phyloP scores from a whole-genome alignment of 331 rosid genomes.

The Rosa hybrid region DNA sequence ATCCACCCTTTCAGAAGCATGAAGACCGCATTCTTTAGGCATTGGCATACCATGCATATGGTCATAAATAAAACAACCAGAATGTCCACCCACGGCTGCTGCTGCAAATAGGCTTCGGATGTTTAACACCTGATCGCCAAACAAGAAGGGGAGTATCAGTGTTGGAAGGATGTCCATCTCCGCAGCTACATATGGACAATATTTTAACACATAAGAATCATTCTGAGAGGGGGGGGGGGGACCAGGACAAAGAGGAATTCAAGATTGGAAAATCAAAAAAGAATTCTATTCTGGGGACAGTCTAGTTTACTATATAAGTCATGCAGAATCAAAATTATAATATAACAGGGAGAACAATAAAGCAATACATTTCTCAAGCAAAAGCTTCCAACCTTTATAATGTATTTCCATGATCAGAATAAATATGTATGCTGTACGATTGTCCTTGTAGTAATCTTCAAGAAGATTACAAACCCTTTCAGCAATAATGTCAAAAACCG shows the following conservation, averaged over 20 bases:
- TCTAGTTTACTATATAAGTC: background rate
- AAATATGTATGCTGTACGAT: constrained; percentile 70
- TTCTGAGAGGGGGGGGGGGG: background rate
- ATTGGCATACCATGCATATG: constrained; percentile 81
- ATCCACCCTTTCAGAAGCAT: constrained; percentile 81
- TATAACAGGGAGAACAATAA: background rate
- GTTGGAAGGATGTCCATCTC: constrained; percentile 91
- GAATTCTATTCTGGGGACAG: background rate
- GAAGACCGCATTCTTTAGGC: constrained; percentile 81
- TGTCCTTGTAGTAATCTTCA: constrained; percentile 72
- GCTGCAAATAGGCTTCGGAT: constrained; percentile 69
- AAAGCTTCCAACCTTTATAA: constrained; percentile 63
- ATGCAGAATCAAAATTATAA: background rate
- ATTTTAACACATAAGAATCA: constrained; percentile 16
- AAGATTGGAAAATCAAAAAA: background rate
- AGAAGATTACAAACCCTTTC: constrained; percentile 74
- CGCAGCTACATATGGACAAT: constrained; percentile 71
- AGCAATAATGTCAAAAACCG: constrained; percentile 81
- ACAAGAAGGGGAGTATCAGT: constrained; percentile 94
- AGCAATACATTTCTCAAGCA: background rate
- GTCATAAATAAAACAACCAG: constrained; percentile 72
- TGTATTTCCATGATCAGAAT: constrained; percentile 93
- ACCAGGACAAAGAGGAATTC: no score
- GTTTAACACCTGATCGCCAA: constrained; percentile 89
- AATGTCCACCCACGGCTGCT: constrained; percentile 49